Conservation (phyloP, 192 early-diverging fungal species). For the Glomus cerebriforme region DNA sequence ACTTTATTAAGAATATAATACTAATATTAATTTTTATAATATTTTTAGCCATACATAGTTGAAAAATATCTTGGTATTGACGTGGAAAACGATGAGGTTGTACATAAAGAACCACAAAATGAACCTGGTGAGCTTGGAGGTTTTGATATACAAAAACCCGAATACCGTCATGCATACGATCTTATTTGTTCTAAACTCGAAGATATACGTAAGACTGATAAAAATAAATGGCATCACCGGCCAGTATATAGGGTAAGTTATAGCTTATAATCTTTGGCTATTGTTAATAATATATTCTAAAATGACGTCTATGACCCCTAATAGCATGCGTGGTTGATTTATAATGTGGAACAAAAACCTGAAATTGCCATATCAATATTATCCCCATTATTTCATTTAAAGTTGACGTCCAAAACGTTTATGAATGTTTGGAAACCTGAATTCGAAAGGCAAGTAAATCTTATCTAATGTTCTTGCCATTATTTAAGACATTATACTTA, state of each 20-base stretch:
- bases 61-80: constrained; percentile 26
- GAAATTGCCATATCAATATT: constrained; percentile 63
- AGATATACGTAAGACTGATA: constrained; percentile 61
- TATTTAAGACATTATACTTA: not conserved
- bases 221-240: constrained; percentile 71
- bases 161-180: constrained; percentile 48
- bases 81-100: not conserved
- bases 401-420: constrained; percentile 52
- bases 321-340: constrained; percentile 67
- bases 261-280: not conserved
- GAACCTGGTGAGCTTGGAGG: not conserved
- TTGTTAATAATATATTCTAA: not conserved
- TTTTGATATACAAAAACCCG: constrained; percentile 24
- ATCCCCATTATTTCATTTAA: constrained; percentile 60
- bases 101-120: constrained; percentile 16
- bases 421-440: constrained; percentile 78
- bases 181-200: constrained; percentile 37
- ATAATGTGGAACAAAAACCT: constrained; percentile 56
- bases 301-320: not conserved
- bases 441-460: constrained; percentile 62
- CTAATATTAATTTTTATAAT: not conserved
- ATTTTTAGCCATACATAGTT: constrained; percentile 24
- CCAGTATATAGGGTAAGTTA: constrained; percentile 63
- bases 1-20: not conserved
- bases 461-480: not conserved